Base-by-base conservation (phyloP, 768 basidiomycete species). In the Boletus sp. region DNA sequence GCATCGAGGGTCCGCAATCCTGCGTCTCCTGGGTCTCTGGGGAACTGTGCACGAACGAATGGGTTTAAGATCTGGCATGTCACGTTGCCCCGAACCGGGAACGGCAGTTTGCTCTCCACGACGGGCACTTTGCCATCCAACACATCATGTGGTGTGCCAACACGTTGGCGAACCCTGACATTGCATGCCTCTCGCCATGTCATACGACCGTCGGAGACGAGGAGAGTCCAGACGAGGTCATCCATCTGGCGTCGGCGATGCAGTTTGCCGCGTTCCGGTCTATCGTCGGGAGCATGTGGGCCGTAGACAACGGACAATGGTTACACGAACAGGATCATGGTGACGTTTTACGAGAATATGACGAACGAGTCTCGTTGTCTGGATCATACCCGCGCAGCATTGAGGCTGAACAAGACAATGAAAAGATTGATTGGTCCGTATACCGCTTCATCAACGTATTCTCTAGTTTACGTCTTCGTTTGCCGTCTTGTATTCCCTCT, bases 21-120 rank as follows among this genome's bases (percentile, higher is more conserved):
- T 24, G 11, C 39, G 28, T 49, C 7, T 17, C 47, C 5, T 15
- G 17, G 1, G 56, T 64, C 4, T 3, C 57, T 1, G 18, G 47
- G 10, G 50, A 32, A 7, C 47, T 68, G 0, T 8, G 24, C 15
- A 32, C 18, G 40, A 50, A 50, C 17, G 14, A 42, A 0, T 70
- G 56, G 60, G 58, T 64, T 4, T 6, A n/a, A n/a, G n/a, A 35
- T 5, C 7, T 35, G 7, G 9, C 4, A 1, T 35, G 33, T 35
- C 33, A 24, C 24, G 24, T 1, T 24, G 24, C 3, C 24, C 24
- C 24, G 24, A 24, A 24, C 24, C n/a, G 3, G 24, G 24, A 24
- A 24, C 24, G 3, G 24, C 24, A n/a, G n/a, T n/a, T n/a, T n/a
- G n/a, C n/a, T n/a, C n/a, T n/a, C n/a, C n/a, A n/a, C n/a, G n/a